Evolutionary conservation across 768 basidiomycete genomes (phyloP).

Genomic region (Leccinum rimulosum): DNA sequence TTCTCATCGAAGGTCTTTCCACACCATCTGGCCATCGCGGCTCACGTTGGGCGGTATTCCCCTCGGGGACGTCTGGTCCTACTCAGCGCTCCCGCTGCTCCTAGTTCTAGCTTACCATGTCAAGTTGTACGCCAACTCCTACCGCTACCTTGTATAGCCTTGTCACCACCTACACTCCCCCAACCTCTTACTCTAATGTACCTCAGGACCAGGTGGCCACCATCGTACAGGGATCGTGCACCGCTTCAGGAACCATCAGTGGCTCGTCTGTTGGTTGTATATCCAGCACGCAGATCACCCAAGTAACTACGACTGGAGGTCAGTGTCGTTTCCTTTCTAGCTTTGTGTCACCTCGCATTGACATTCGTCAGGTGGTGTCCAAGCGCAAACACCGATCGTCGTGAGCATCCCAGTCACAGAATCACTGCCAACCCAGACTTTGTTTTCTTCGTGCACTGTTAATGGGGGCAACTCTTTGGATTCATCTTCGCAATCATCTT

Average conservation of each 20-base stretch:
- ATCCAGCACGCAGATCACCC: constrained; percentile 24
- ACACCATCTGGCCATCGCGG: constrained; percentile 83
- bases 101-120: constrained; percentile 17
- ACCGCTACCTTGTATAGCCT: constrained; percentile 43
- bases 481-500: constrained; percentile 4
- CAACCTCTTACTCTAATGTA: constrained; percentile 38
- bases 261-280: constrained; percentile 27
- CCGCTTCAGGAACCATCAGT: constrained; percentile 28
- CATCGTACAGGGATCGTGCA: constrained; percentile 31
- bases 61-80: constrained; percentile 95
- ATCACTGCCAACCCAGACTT: constrained; percentile 35
- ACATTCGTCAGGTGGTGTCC: constrained; percentile 23
- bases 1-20: constrained; percentile 77
- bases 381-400: constrained; percentile 42
- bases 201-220: constrained; percentile 34
- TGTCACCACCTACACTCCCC: constrained; percentile 33
- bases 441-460: constrained; percentile 40
- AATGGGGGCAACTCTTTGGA: too few relatives aligned
- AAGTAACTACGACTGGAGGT: constrained; percentile 37
- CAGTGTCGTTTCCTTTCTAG: constrained; percentile 15
- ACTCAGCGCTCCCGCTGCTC: constrained; percentile 43
- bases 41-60: constrained; percentile 61
- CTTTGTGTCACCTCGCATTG: neutral
- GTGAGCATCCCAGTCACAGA: constrained; percentile 33
- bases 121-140: constrained; percentile 41